These are phyloP conservation scores for Sporormia fimetaria DNA, from an alignment of 495 filamentous ascomycete genomes.

Conservation along the genomic window DNA sequence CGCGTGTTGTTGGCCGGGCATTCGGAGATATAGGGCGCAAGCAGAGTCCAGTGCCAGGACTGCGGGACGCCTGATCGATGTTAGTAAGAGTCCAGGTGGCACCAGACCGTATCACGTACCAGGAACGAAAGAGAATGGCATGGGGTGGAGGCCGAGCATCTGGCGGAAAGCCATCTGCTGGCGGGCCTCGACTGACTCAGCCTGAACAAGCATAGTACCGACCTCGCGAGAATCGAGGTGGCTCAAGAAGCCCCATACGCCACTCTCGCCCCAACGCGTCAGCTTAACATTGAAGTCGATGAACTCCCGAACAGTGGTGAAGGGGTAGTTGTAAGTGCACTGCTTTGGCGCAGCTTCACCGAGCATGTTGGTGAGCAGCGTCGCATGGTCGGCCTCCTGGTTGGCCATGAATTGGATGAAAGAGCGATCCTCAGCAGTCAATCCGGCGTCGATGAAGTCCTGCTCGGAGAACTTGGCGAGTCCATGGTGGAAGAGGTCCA, in stretches of 20 bases:
- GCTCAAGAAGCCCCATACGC: constrained; percentile 73
- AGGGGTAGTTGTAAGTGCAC: constrained; percentile 78
- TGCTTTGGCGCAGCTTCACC: constrained; percentile 58
- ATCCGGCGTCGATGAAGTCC: constrained; percentile 58
- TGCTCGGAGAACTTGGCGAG: constrained; percentile 56
- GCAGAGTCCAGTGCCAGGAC: constrained; percentile 75
- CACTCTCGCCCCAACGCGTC: constrained; percentile 70
- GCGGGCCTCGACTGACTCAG: constrained; percentile 72
- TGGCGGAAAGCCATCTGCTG: constrained; percentile 87
- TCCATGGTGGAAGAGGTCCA: constrained; percentile 80
- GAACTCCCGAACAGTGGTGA: constrained; percentile 62
- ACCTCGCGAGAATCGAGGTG: constrained; percentile 74
- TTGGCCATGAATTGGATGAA: constrained; percentile 77
- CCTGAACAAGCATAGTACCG: constrained; percentile 59
- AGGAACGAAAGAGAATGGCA: constrained; percentile 74
- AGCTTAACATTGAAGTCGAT: constrained; percentile 81
- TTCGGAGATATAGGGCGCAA: constrained; percentile 72
- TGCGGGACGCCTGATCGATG: constrained; percentile 78
- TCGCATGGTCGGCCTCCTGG: constrained; percentile 75
- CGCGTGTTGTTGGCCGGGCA: constrained; percentile 67
- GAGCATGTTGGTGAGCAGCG: constrained; percentile 69
- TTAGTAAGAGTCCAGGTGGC: no score
- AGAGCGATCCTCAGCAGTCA: constrained; percentile 55
- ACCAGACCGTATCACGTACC: no score
- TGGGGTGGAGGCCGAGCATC: constrained; percentile 71